Percentiles rank a stretch among this genome's conserved stretches.
Conservation (phyloP, 192 early-diverging fungal genomes). For the Chytriomyces confervae region DNA sequence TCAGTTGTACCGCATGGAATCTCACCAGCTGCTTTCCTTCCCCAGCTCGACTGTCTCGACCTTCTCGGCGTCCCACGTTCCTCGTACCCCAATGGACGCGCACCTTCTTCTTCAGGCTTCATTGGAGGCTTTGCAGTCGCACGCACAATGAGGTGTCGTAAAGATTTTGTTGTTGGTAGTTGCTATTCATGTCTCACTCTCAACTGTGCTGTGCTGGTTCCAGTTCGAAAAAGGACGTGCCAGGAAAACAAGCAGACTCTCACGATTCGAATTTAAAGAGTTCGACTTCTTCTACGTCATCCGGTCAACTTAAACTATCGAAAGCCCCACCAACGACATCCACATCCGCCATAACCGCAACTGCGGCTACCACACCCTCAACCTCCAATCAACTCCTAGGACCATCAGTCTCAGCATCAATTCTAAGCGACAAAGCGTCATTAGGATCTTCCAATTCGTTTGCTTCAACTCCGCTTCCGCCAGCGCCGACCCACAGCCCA, state of each 20-base stretch:
- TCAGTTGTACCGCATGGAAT: too few relatives aligned
- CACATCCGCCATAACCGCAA: slow-evolving; percentile 15
- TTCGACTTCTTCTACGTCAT: too few relatives aligned
- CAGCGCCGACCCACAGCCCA: background rate
- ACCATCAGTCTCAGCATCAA: too few relatives aligned
- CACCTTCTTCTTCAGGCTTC: slow-evolving; percentile 24
- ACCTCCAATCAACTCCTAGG: too few relatives aligned
- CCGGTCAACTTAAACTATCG: background rate
- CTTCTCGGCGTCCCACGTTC: slow-evolving; percentile 18
- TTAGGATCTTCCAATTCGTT: too few relatives aligned
- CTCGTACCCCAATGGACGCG: slow-evolving; percentile 32
- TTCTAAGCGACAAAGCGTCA: too few relatives aligned
- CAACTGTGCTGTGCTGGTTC: too few relatives aligned
- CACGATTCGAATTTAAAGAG: too few relatives aligned
- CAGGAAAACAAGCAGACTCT: too few relatives aligned
- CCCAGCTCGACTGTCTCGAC: slow-evolving; percentile 24
- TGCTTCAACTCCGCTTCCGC: background rate
- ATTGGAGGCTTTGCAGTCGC: slow-evolving; percentile 32
- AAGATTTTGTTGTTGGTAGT: too few relatives aligned
- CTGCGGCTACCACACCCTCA: background rate
- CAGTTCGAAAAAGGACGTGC: too few relatives aligned
- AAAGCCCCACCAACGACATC: slow-evolving; percentile 16
- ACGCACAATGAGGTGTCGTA: background rate
- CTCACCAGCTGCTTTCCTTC: background rate
- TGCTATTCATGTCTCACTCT: too few relatives aligned